Base-by-base conservation (phyloP, 805 yeast species). In the Kregervanrija fluxuum region DNA sequence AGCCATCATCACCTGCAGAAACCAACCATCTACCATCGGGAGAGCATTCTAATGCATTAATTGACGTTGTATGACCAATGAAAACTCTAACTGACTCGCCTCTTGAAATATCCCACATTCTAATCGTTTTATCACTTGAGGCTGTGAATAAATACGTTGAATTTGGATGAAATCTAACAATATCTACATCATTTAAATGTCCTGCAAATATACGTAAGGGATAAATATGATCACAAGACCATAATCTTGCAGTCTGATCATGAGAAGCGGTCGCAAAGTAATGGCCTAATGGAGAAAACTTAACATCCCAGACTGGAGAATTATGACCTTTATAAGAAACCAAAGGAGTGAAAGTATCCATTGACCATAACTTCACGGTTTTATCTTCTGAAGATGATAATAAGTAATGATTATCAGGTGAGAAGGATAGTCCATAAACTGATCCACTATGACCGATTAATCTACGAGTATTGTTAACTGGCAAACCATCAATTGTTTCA, bases 11-110 rank as follows among this genome's bases (percentile, higher is more conserved):
- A 43, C 96, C 95, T 2, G 95, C 97, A 46, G 89, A 79, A 4
- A 98, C 96, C 45, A 93, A 69, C 91, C 96, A 86, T 58, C 97
- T 74, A 3, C 99, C 99, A 68, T 93, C 97, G 0, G 98, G 98
- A 1, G 96, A 84, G 8, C 88, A 95, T 0, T 95, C 89, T 52
- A 87, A 68, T 14, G 89, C 75, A 50, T 86, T 84, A 16, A 93
- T 77, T 1, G 97, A 84, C n/a, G 90, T 89, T 2, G 89, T 79
- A 57, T 90, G 97, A 1, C 96, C 97, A 63, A 88, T 78, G 62
- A 93, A 91, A 9, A 93, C 80, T 50, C 99, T 76, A 30, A 90
- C 97, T 35, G 95, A 80, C 51, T 80, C 82, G 35, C 99, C 99
- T 36, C 81, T 76, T 33, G 81, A 77, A 22, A 93, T 80, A 63